Percentiles rank a stretch among this genome's conserved stretches.
Evolutionary conservation across 2,329 filamentous ascomycete genomes (phyloP).

Genomic region (Eurotiales sp.): DNA sequence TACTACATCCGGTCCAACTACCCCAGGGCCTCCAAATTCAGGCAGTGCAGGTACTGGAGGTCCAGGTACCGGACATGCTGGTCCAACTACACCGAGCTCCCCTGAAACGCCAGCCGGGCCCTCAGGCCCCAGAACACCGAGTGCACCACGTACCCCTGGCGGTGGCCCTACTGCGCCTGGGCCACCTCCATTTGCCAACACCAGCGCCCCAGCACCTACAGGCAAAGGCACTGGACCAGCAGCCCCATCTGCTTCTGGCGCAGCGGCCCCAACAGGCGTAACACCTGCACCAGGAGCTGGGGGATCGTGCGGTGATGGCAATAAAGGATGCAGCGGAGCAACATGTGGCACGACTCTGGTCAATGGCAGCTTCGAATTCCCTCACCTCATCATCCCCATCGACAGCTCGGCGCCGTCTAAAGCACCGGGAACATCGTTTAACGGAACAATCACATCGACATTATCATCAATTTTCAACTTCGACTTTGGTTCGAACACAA

Average conservation of each 20-base stretch:
- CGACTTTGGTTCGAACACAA: slow-evolving; percentile 54
- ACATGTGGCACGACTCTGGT: slow-evolving; percentile 45
- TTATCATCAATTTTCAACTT: slow-evolving; percentile 66
- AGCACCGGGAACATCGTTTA: slow-evolving; percentile 52
- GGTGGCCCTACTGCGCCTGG: slow-evolving; percentile 9
- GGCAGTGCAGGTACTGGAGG: background rate
- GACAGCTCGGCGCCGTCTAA: slow-evolving; percentile 52
- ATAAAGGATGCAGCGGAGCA: slow-evolving; percentile 9
- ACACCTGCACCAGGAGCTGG: slow-evolving; percentile 4
- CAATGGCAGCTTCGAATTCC: slow-evolving; percentile 51
- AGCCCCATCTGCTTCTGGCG: too few species aligned
- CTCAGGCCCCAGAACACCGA: slow-evolving; percentile 4
- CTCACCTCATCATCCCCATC: slow-evolving; percentile 61
- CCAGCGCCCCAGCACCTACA: slow-evolving; percentile 1
- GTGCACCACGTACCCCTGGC: slow-evolving; percentile 2
- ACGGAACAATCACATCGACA: slow-evolving; percentile 52
- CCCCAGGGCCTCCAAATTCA: background rate
- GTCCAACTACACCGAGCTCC: background rate
- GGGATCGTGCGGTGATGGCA: slow-evolving; percentile 10
- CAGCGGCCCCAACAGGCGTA: background rate
- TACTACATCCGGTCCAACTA: background rate
- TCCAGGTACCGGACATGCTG: background rate
- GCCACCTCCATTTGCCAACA: slow-evolving; percentile 11
- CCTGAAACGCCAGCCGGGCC: slow-evolving; percentile 3
- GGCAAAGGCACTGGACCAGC: background rate